A percentile compares a stretch with the other conserved stretches of the same genome.
phyloP scores from a whole-genome alignment of 805 yeast species.

The Starmerella riodocensis region DNA sequence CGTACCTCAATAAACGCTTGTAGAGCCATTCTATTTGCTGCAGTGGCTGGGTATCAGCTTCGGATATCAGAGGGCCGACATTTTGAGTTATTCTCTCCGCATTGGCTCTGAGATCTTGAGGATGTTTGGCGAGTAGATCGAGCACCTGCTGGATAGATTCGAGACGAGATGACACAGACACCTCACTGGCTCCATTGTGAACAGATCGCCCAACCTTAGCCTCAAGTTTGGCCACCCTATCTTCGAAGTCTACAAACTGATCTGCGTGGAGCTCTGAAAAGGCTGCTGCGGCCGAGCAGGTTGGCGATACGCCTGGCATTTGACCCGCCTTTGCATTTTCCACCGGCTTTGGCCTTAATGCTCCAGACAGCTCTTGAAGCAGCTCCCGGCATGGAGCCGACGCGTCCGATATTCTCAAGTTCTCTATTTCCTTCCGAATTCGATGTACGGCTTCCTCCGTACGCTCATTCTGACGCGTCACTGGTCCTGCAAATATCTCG shows the following conservation, averaged over 20 bases:
- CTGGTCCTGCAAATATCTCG: not conserved
- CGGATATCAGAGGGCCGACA: too few relatives aligned
- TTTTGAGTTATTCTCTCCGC: too few relatives aligned
- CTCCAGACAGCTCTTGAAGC: slow-evolving; percentile 3
- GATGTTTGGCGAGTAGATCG: not conserved
- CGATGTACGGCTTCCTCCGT: slow-evolving; percentile 1
- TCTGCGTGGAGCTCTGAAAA: too few relatives aligned
- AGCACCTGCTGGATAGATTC: not conserved
- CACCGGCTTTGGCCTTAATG: not conserved
- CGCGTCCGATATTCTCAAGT: slow-evolving; percentile 6
- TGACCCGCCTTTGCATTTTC: too few relatives aligned
- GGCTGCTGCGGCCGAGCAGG: not conserved
- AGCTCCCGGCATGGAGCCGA: slow-evolving; percentile 3
- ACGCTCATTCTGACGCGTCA: slow-evolving; percentile 2
- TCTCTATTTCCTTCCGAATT: slow-evolving; percentile 12
- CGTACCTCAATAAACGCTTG: not conserved
- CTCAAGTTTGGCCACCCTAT: slow-evolving; percentile 7
- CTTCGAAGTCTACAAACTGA: slow-evolving; percentile 8
- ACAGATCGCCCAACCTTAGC: slow-evolving; percentile 2
- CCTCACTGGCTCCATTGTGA: not conserved
- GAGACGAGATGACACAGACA: not conserved
- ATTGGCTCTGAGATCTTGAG: too few relatives aligned
- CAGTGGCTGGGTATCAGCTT: too few relatives aligned
- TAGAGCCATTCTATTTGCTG: slow-evolving; percentile 5
- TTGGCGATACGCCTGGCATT: not conserved